These are phyloP conservation scores for Cadophora sp. DNA, from an alignment of 2,329 filamentous ascomycete species.

Conservation along the genomic window DNA sequence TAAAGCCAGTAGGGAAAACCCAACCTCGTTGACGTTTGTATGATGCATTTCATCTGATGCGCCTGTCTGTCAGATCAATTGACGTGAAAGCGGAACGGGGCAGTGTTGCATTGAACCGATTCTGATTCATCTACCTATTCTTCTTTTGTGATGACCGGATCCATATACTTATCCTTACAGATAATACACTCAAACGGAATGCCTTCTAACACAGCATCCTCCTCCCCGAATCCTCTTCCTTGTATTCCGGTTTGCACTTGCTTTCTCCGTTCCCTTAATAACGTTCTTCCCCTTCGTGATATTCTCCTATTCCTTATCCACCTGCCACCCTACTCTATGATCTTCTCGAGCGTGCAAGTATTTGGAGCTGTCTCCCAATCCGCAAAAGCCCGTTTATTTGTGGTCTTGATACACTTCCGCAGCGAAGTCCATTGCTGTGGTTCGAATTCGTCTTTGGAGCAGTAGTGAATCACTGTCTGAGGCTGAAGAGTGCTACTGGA, in stretches of 20 bases:
- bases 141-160: too few relatives aligned
- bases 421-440: slow-evolving; percentile 87
- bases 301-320: slow-evolving; percentile 77
- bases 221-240: too few relatives aligned
- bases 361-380: slow-evolving; percentile 67
- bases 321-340: slow-evolving; percentile 91
- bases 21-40: too few relatives aligned
- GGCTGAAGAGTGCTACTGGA: slow-evolving; percentile 74
- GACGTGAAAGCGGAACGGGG: not conserved
- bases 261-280: too few relatives aligned
- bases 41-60: too few relatives aligned
- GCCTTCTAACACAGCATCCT: too few relatives aligned
- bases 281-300: slow-evolving; percentile 61
- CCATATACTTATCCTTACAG: too few relatives aligned
- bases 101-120: not conserved
- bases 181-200: too few relatives aligned
- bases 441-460: slow-evolving; percentile 79
- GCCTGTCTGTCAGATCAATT: not conserved
- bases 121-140: slow-evolving; percentile 18
- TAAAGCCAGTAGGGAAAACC: too few relatives aligned
- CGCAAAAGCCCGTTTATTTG: slow-evolving; percentile 71
- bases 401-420: slow-evolving; percentile 97
- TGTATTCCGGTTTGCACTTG: too few relatives aligned
- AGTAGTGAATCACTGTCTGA: slow-evolving; percentile 69
- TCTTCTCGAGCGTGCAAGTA: slow-evolving; percentile 79